Evolutionary conservation across 2,329 filamentous ascomycete species (phyloP).

Genomic region (Ceratocystis diversiconidia): DNA sequence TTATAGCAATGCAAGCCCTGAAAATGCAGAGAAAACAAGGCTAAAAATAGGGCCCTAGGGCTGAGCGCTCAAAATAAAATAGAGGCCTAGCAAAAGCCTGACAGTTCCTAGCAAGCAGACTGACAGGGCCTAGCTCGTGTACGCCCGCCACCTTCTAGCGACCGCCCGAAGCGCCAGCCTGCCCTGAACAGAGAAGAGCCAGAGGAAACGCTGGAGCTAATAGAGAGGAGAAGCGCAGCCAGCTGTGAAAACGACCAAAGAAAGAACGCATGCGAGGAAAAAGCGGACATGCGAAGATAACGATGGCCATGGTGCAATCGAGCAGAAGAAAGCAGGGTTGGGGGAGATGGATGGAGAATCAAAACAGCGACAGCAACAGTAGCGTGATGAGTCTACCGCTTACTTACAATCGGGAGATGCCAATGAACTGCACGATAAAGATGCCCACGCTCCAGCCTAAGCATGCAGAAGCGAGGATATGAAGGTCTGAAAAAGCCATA

Average conservation of each 20-base stretch:
- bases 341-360: neutral
- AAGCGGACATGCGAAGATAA: neutral
- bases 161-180: neutral
- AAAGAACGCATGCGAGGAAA: neutral
- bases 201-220: neutral
- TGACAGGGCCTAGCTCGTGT: neutral
- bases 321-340: neutral
- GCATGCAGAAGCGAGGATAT: constrained; percentile 33
- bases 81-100: too few species aligned
- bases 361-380: neutral
- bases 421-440: constrained; percentile 40
- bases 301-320: neutral
- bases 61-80: neutral
- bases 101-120: too few species aligned
- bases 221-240: neutral
- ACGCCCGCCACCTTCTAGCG: neutral
- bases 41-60: neutral
- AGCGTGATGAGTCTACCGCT: neutral
- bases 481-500: constrained; percentile 24
- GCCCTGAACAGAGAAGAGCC: neutral
- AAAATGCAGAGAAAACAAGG: neutral
- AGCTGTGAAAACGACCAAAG: neutral
- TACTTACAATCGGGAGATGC: constrained; percentile 41
- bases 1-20: neutral
- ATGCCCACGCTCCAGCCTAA: constrained; percentile 41